Evolutionary conservation across 1,284 basidiomycete species (phyloP).

Genomic region (Hymenochaete sp.): DNA sequence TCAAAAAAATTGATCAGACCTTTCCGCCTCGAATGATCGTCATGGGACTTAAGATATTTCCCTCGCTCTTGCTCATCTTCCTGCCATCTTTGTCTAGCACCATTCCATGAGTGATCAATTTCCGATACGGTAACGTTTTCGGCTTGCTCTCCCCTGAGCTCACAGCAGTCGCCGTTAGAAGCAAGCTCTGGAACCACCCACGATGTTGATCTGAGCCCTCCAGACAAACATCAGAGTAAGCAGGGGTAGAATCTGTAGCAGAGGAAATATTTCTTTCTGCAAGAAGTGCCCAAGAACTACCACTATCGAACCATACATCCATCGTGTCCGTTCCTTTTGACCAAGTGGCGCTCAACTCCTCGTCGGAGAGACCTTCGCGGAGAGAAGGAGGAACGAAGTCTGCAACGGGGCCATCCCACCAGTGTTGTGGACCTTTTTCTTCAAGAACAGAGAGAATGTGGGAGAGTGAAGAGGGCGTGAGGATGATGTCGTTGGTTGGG

Average conservation of each 20-base stretch:
- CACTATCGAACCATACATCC: conserved; percentile 99
- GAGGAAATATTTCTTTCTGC: conserved; percentile 30
- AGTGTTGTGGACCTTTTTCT: conserved; percentile 68
- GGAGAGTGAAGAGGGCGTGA: conserved; percentile 60
- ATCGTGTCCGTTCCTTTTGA: conserved; percentile 87
- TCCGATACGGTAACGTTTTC: conserved; percentile 55
- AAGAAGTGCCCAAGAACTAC: conserved; percentile 88
- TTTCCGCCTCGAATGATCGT: conserved; percentile 72
- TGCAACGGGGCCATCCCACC: conserved; percentile 85
- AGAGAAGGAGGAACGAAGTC: conserved; percentile 73
- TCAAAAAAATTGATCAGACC: conserved; percentile 37
- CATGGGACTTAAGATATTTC: conserved; percentile 87
- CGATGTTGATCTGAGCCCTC: conserved; percentile 98
- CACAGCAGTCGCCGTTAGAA: conserved; percentile 61
- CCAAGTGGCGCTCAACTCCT: conserved; percentile 42
- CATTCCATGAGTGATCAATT: conserved; percentile 94
- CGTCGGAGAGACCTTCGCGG: conserved; percentile 21
- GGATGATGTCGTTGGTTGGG: conserved; percentile 55
- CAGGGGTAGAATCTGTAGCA: conserved; percentile 25
- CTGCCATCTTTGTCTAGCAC: conserved; percentile 85
- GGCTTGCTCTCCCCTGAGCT: conserved; percentile 15
- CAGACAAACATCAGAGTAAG: conserved; percentile 80
- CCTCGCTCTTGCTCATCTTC: conserved; percentile 98
- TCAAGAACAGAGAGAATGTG: conserved; percentile 77
- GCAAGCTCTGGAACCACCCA: conserved; percentile 97